Evolutionary conservation across 345 rosid genomes (phyloP), one percentile per base, ranked within the genome.

Genomic region (Rubroshorea leprosula): DNA sequence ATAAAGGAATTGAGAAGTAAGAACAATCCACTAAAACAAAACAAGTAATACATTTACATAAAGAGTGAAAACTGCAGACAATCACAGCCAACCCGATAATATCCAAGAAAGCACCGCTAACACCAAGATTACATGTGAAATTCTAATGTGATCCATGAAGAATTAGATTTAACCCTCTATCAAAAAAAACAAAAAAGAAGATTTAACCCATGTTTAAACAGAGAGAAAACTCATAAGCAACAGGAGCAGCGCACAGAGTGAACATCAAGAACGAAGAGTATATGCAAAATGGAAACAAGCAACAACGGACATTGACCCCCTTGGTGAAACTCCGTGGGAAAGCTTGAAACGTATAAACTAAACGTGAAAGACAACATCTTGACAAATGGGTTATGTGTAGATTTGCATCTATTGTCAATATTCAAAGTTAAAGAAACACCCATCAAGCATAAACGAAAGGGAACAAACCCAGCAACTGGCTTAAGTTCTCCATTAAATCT

Each of bases 281-380:
- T 46, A 59, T 27, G 58, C 62, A 67, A 64, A 51, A 65, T 21
- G 43, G 55, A 15, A 52, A 50, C 9, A 23, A 52, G 31, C 18
- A 43, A 55, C 27, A 61, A 38, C 29, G 55, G 41, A 4, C 53
- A 49, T 51, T 21, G 26, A 39, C n/a, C n/a, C n/a, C n/a, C n/a
- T n/a, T n/a, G n/a, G n/a, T 67, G 29, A 53, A 71, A 78, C 74
- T 60, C 73, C 68, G 39, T 63, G 29, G 46, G 49, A 63, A 55
- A 50, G 61, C 74, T 63, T 31, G 67, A 54, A 73, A 77, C 67
- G 65, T 62, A n/a, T 38, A 66, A 53, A 62, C 25, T 51, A 57
- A 67, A 73, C 76, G 74, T 80, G 49, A 50, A 71, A 73, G 56
- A 72, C 64, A 57, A 53, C 58, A 57, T 61, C 62, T 64, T 74